phyloP scores from a whole-genome alignment of 1,139 yeast genomes.

The Blastobotrys buckinghamii region DNA sequence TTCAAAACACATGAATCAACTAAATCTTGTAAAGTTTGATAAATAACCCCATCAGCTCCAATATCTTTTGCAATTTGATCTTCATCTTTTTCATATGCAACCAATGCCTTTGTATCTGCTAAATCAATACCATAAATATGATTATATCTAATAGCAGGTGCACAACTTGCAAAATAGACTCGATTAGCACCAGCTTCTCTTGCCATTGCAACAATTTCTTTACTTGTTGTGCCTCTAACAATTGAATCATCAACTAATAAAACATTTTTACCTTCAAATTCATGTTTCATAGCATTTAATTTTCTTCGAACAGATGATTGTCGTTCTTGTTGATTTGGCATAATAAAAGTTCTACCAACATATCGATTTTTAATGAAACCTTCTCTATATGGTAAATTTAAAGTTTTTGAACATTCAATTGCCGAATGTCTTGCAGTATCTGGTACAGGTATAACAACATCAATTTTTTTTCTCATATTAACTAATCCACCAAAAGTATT shows the following conservation, averaged over 20 bases:
- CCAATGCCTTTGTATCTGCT: slow-evolving; percentile 91
- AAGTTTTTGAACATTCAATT: slow-evolving; percentile 77
- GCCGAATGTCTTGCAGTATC: slow-evolving; percentile 97
- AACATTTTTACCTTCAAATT: slow-evolving; percentile 81
- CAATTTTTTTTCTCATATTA: slow-evolving; percentile 52
- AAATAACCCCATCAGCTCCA: slow-evolving; percentile 89
- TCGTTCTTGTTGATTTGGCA: slow-evolving; percentile 97
- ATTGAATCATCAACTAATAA: slow-evolving; percentile 93
- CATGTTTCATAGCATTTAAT: slow-evolving; percentile 92
- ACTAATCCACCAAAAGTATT: slow-evolving; percentile 45
- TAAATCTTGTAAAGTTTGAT: slow-evolving; percentile 79
- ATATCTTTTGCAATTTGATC: slow-evolving; percentile 70
- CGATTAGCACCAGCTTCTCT: slow-evolving; percentile 93
- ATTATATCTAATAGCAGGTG: slow-evolving; percentile 92
- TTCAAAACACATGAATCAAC: slow-evolving; percentile 59
- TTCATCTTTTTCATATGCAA: slow-evolving; percentile 74
- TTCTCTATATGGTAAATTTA: slow-evolving; percentile 84
- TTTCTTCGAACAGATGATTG: slow-evolving; percentile 91
- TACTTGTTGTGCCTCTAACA: slow-evolving; percentile 95
- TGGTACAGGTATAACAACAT: slow-evolving; percentile 96
- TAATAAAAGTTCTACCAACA: slow-evolving; percentile 94
- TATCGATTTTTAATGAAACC: slow-evolving; percentile 96
- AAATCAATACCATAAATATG: slow-evolving; percentile 96
- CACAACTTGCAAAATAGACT: slow-evolving; percentile 93
- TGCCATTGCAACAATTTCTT: slow-evolving; percentile 96